These are phyloP conservation scores for Blastomyces gilchristii DNA, from an alignment of 2,329 filamentous ascomycete genomes.

Conservation along the genomic window DNA sequence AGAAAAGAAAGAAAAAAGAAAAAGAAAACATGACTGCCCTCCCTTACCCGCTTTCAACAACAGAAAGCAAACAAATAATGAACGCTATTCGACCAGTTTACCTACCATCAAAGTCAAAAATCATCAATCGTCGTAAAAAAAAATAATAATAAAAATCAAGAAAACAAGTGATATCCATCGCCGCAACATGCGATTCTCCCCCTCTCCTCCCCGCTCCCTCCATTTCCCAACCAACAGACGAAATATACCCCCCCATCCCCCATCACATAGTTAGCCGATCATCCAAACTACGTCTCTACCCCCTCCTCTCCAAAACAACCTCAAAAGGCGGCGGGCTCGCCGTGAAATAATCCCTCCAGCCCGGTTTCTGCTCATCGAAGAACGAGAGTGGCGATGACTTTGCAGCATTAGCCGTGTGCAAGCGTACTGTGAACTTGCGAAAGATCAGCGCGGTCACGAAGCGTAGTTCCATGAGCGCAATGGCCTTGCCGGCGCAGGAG, in stretches of 20 bases:
- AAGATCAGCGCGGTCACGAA: slow-evolving; percentile 27
- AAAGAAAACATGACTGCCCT: too few relatives aligned
- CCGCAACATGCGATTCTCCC: background rate
- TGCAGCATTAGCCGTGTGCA: slow-evolving; percentile 5
- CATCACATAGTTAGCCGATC: too few relatives aligned
- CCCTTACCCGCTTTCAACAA: too few relatives aligned
- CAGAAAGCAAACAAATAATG: too few relatives aligned
- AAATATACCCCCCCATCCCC: too few relatives aligned
- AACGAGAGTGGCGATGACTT: background rate
- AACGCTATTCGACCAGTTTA: too few relatives aligned
- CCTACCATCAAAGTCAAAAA: too few relatives aligned
- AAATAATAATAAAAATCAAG: too few relatives aligned
- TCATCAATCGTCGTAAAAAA: too few relatives aligned
- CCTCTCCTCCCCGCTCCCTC: background rate
- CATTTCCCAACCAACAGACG: too few relatives aligned
- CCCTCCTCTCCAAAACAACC: slow-evolving; percentile 1
- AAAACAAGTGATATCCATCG: background rate
- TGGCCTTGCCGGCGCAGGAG: slow-evolving; percentile 23
- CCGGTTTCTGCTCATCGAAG: slow-evolving; percentile 1
- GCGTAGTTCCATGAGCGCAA: slow-evolving; percentile 26
- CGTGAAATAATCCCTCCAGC: background rate
- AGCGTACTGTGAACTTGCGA: slow-evolving; percentile 32
- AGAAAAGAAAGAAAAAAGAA: too few relatives aligned
- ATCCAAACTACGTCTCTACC: background rate
- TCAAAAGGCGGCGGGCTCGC: slow-evolving; percentile 1